phyloP scores from a whole-genome alignment of 2,329 filamentous ascomycete genomes.

The Xylaria sp. region DNA sequence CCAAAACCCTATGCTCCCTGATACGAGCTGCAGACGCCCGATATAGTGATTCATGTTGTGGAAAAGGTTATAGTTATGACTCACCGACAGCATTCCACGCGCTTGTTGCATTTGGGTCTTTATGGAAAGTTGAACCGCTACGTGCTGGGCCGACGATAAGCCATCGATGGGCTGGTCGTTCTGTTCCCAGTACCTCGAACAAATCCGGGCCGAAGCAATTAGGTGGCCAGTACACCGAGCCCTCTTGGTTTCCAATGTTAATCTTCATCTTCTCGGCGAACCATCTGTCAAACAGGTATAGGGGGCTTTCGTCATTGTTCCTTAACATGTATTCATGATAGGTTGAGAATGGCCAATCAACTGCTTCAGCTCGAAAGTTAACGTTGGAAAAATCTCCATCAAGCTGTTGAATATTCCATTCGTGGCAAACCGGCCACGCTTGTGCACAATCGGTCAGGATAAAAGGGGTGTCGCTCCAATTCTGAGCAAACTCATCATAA shows the following conservation, averaged over 20 bases:
- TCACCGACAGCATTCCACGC: constrained; percentile 86
- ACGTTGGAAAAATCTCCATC: constrained; percentile 67
- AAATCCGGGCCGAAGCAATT: constrained; percentile 85
- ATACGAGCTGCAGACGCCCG: background rate
- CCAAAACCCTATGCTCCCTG: background rate
- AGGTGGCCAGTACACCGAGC: constrained; percentile 75
- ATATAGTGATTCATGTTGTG: background rate
- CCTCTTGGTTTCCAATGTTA: constrained; percentile 55
- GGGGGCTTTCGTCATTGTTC: constrained; percentile 81
- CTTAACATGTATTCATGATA: constrained; percentile 84
- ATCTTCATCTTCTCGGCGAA: constrained; percentile 89
- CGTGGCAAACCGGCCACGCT: constrained; percentile 76
- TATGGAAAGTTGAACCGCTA: constrained; percentile 94
- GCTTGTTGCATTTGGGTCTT: constrained; percentile 73
- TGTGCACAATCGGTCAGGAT: constrained; percentile 83
- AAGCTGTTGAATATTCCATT: constrained; percentile 76
- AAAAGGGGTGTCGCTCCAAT: constrained; percentile 83
- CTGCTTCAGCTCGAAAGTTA: constrained; percentile 86
- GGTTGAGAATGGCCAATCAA: constrained; percentile 85
- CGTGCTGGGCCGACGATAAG: constrained; percentile 86
- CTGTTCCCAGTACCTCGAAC: constrained; percentile 76
- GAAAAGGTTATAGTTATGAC: background rate
- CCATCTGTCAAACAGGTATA: constrained; percentile 88
- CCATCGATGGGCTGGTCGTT: constrained; percentile 90
- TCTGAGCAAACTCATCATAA: constrained; percentile 72